Conservation (phyloP, 2,329 filamentous ascomycete species). For the Aspergillus tamarii region DNA sequence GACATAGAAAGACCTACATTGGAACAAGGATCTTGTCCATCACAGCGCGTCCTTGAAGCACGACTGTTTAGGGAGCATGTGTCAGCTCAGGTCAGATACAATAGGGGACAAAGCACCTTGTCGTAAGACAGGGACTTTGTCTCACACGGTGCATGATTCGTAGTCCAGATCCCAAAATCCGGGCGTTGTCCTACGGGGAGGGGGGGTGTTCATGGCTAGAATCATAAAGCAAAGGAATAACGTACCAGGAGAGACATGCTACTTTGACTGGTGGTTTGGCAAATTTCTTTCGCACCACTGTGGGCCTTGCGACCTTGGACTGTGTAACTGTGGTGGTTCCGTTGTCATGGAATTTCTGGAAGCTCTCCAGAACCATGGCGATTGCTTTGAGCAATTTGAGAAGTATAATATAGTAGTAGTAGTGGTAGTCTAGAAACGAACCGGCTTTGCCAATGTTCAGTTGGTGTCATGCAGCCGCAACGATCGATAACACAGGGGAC, state of each 20-base stretch:
- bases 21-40: constrained; percentile 48
- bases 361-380: constrained; percentile 29
- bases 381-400: constrained; percentile 2
- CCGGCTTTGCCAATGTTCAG: constrained; percentile 1
- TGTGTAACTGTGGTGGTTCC: constrained; percentile 26
- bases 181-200: background rate
- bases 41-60: constrained; percentile 48
- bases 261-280: constrained; percentile 50
- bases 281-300: constrained; percentile 46
- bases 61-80: constrained; percentile 32
- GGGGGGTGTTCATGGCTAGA: background rate
- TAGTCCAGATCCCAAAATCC: background rate
- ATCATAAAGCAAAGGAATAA: constrained; percentile 5
- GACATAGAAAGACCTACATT: constrained; percentile 38
- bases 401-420: constrained; percentile 3
- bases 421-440: background rate
- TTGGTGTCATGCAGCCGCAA: constrained; percentile 14
- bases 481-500: constrained; percentile 2
- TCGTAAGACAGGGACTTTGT: constrained; percentile 10
- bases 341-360: constrained; percentile 18
- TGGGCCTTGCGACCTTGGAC: constrained; percentile 30
- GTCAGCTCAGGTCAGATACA: constrained; percentile 11
- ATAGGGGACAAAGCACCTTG: constrained; percentile 12
- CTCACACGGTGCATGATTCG: background rate
- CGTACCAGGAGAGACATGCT: constrained; percentile 49